Evolutionary conservation across 202 grass and related monocot genomes (phyloP).

Genomic region (Schoenoplectus tabernaemontani): DNA sequence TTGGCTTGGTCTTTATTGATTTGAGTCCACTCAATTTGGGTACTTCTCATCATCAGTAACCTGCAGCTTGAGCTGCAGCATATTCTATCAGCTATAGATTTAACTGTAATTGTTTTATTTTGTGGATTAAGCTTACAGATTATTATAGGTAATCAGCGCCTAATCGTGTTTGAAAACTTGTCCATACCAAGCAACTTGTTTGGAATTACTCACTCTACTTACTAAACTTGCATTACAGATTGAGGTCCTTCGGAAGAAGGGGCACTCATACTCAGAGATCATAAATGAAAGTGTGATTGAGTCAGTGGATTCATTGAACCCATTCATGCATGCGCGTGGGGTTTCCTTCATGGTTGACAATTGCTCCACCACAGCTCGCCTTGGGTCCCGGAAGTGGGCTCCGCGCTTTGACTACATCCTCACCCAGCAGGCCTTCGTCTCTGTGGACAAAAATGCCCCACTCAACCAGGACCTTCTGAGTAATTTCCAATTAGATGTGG

Average conservation of each 20-base stretch:
- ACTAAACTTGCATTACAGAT: constrained; percentile 37
- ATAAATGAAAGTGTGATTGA: constrained; percentile 87
- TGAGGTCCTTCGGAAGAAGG: constrained; percentile 76
- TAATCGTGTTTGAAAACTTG: neutral
- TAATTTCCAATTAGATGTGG: constrained; percentile 69
- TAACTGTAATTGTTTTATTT: neutral
- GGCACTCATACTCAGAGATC: constrained; percentile 71
- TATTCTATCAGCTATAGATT: neutral
- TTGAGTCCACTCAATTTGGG: neutral
- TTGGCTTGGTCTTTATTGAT: neutral
- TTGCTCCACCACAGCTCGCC: constrained; percentile 77
- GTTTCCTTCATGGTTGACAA: constrained; percentile 98
- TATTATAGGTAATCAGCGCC: neutral
- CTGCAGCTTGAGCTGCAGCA: neutral
- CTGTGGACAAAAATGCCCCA: constrained; percentile 45
- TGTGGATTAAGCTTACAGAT: neutral
- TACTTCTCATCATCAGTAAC: neutral
- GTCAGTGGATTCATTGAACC: constrained; percentile 75
- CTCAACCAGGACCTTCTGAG: constrained; percentile 85
- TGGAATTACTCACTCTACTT: neutral
- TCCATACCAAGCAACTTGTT: neutral
- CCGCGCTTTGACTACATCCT: constrained; percentile 78
- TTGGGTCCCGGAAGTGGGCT: constrained; percentile 89
- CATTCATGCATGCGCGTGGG: constrained; percentile 89
- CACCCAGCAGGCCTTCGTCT: constrained; percentile 82